Percentiles rank a stretch among this genome's conserved stretches.
phyloP scores from a whole-genome alignment of 1,284 basidiomycete genomes.

The Caloboletus firmus region DNA sequence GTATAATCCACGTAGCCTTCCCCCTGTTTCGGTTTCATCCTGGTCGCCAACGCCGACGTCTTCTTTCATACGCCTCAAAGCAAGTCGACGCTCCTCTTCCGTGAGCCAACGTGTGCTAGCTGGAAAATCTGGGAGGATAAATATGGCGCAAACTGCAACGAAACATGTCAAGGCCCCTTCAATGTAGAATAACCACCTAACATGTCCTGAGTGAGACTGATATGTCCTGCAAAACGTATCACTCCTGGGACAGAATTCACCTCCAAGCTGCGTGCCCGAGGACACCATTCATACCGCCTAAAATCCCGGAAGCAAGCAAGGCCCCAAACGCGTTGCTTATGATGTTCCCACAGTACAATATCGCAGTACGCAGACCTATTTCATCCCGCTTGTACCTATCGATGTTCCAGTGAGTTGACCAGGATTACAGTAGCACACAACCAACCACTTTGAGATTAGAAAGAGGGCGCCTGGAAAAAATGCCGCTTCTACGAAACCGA shows the following conservation, averaged over 20 bases:
- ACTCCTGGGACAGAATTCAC: conserved; percentile 31
- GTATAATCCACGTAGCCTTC: conserved; percentile 48
- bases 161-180: conserved; percentile 69
- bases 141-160: conserved; percentile 59
- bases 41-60: conserved; percentile 51
- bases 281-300: conserved; percentile 67
- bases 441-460: conserved; percentile 77
- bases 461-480: conserved; percentile 75
- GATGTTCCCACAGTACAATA: conserved; percentile 55
- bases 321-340: conserved; percentile 84
- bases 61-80: conserved; percentile 71
- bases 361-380: conserved; percentile 68
- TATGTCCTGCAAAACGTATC: conserved; percentile 23
- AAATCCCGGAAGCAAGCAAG: conserved; percentile 74
- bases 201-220: conserved; percentile 12
- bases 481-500: conserved; percentile 66
- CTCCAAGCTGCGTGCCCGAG: conserved; percentile 77
- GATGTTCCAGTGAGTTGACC: conserved; percentile 47
- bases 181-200: conserved; percentile 75
- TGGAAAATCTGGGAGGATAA: conserved; percentile 80
- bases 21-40: conserved; percentile 23
- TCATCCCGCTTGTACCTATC: conserved; percentile 44
- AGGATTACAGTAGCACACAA: conserved; percentile 23
- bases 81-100: conserved; percentile 63
- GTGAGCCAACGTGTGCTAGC: conserved; percentile 60